Evolutionary conservation across 2,329 filamentous ascomycete species (phyloP).

Genomic region (Curvularia hawaiiensis): DNA sequence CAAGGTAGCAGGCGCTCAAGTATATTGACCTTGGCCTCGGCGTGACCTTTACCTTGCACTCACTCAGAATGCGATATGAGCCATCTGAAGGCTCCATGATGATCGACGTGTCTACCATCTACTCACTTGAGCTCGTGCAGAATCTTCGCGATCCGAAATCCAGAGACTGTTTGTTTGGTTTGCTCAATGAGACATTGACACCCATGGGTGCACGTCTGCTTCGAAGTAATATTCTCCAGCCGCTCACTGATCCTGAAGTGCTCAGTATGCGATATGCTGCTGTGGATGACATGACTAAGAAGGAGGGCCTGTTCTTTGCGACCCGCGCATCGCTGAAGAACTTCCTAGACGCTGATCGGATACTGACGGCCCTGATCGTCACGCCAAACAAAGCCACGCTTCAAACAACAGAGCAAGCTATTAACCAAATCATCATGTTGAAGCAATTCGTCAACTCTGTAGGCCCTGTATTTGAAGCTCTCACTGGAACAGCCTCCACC

Average conservation of each 20-base stretch:
- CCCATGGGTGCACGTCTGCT: constrained; percentile 88
- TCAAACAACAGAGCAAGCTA: constrained; percentile 74
- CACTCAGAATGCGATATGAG: constrained; percentile 83
- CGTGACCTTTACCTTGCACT: constrained; percentile 74
- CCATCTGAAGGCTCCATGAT: constrained; percentile 93
- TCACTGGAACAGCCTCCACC: constrained; percentile 66
- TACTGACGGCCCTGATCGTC: constrained; percentile 81
- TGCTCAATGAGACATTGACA: constrained; percentile 84
- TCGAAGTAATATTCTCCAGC: constrained; percentile 85
- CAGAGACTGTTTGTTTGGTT: constrained; percentile 79
- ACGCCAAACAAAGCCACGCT: constrained; percentile 70
- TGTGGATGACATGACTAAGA: constrained; percentile 78
- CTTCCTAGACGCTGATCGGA: constrained; percentile 79
- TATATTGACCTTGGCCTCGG: constrained; percentile 75
- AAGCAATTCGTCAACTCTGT: constrained; percentile 80
- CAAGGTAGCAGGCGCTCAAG: constrained; percentile 68
- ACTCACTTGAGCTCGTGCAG: constrained; percentile 86
- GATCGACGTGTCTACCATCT: constrained; percentile 88
- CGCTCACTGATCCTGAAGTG: constrained; percentile 73
- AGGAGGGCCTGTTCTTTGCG: constrained; percentile 83
- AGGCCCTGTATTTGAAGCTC: constrained; percentile 68
- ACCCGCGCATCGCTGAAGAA: constrained; percentile 74
- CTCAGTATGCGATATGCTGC: constrained; percentile 79
- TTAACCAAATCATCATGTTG: constrained; percentile 85
- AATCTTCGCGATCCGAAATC: constrained; percentile 81